Percentiles rank a stretch among this genome's conserved stretches.
These are phyloP conservation scores for Schizophyllum amplum DNA, from an alignment of 1,284 basidiomycete genomes.

Conservation along the genomic window DNA sequence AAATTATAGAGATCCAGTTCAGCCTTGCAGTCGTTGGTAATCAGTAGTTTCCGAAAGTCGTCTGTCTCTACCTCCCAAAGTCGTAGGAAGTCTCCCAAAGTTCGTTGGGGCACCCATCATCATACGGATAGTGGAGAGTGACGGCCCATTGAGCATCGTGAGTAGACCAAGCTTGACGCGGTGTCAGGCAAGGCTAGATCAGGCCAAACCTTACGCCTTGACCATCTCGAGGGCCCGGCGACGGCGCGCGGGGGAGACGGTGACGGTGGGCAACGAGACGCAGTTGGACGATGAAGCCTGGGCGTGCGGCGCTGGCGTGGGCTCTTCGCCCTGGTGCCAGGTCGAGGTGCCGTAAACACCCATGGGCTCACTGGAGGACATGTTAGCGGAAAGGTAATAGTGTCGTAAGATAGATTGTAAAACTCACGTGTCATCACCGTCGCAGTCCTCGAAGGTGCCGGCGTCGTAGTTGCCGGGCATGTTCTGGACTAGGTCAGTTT, in stretches of 20 bases:
- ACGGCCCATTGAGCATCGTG: no score
- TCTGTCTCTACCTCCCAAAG: not conserved
- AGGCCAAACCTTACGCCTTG: not conserved
- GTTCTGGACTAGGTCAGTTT: no score
- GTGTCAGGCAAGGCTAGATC: no score
- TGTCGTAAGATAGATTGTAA: not conserved
- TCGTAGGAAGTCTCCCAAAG: no score
- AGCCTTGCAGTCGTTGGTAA: no score
- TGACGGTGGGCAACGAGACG: slow-evolving; percentile 32
- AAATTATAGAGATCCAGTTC: no score
- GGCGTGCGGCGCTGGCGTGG: slow-evolving; percentile 45
- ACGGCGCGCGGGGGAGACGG: slow-evolving; percentile 23
- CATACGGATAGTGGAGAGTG: no score
- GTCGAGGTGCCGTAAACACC: slow-evolving; percentile 55
- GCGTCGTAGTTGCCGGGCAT: slow-evolving; percentile 48
- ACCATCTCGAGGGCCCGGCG: slow-evolving; percentile 17
- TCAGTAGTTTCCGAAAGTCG: not conserved
- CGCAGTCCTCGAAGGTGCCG: slow-evolving; percentile 43
- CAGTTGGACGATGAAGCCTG: slow-evolving; percentile 40
- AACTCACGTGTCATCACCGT: slow-evolving; percentile 35
- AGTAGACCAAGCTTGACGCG: no score
- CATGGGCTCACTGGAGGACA: slow-evolving; percentile 38
- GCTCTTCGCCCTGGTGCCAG: slow-evolving; percentile 44
- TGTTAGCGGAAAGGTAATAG: slow-evolving; percentile 1
- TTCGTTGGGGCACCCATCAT: no score